Base-by-base conservation (phyloP, 352 stramenopile genomes). In the Phytophthora podocarpi region DNA sequence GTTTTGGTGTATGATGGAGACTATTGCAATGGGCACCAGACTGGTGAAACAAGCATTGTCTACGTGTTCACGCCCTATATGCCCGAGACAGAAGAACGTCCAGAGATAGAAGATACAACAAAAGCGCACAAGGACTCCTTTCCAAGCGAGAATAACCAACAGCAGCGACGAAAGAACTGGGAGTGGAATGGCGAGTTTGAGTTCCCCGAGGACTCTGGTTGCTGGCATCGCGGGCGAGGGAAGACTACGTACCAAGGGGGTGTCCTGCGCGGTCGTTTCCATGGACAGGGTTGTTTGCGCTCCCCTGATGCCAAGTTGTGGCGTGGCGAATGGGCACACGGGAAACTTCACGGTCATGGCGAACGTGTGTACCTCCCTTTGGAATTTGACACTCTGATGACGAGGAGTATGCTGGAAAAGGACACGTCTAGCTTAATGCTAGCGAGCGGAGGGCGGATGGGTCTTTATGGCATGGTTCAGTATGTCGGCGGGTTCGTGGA, bases 181-280 rank as follows among this genome's bases (percentile, higher is more conserved):
- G 74, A 88, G 28, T 87, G 78, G 71, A 80, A 64, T 15, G 37
- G 75, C 7, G 77, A 87, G 49, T 89, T 87, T 47, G 82, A 93
- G 57, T 93, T 90, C 41, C 84, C 84, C 0, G n/a, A 59, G 1
- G 49, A 59, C n/a, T 90, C 76, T 20, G 66, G 72, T 1, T 84
- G 72, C 31, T 91, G 77, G 78, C 82, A 91, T 59, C 65, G 64
- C 34, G 78, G 80, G 5, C 72, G 79, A 30, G 78, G 85, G 15
- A 64, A 48, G 5, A 84, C 69, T 12, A 88, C 64, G 27, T 95
- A 93, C 41, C 36, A 62, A 26, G 86, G 86, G 21, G 36, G 41
- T 8, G 68, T 93, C 6, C 20, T 80, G n/a, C 72, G 83, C 8
- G 79, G 81, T 9, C 43, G 53, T 4, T 93, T 93, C 51, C 82